Conservation (phyloP, 257 asterid genomes). For the Nicotiana paniculata region DNA sequence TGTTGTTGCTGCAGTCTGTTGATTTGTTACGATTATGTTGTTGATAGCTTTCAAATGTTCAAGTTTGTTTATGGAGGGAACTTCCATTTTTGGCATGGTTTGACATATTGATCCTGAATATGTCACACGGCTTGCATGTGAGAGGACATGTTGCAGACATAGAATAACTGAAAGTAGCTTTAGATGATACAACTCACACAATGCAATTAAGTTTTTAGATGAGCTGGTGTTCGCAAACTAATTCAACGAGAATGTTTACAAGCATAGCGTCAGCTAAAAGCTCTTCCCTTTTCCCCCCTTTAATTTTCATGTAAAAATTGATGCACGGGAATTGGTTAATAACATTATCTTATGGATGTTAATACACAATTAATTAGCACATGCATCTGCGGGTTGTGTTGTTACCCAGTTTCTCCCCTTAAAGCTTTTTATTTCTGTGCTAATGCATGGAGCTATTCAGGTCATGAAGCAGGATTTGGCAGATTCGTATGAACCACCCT, state of each 20-base stretch:
- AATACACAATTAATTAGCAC: not conserved
- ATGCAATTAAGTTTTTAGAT: not conserved
- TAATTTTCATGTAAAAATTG: not conserved
- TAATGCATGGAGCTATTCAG: conserved; percentile 16
- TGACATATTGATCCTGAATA: not conserved
- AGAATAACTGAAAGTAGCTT: not conserved
- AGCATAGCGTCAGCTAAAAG: too few species aligned
- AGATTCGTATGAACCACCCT: conserved; percentile 71
- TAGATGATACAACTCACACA: not conserved
- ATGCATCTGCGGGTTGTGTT: not conserved
- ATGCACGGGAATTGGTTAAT: not conserved
- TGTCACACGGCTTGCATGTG: not conserved
- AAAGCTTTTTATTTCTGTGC: not conserved
- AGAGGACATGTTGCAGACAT: not conserved
- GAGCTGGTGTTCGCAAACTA: not conserved
- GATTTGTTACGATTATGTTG: not conserved
- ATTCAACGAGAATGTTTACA: not conserved
- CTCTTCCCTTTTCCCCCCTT: not conserved
- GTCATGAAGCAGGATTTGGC: conserved; percentile 63
- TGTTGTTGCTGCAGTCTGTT: not conserved
- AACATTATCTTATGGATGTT: not conserved
- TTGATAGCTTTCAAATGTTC: not conserved
- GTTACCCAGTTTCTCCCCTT: not conserved
- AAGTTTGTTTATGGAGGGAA: not conserved
- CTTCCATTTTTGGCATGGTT: not conserved